Percentiles rank a stretch among this genome's conserved stretches.
Evolutionary conservation across 345 rosid species (phyloP).

Genomic region (Cardamine occulta): DNA sequence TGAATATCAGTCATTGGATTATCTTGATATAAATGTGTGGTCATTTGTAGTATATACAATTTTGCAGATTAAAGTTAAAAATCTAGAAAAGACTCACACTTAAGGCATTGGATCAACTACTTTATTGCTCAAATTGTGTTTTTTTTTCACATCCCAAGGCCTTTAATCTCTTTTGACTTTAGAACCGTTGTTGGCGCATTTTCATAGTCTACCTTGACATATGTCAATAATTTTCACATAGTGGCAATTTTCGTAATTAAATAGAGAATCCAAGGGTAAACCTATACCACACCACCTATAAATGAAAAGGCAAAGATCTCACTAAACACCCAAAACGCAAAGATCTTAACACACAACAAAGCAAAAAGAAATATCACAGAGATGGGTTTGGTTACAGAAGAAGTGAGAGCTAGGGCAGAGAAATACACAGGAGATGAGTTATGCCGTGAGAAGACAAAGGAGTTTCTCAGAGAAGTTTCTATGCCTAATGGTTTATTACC

Average conservation of each 20-base stretch:
- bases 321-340: slow-evolving; percentile 11
- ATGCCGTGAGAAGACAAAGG: slow-evolving; percentile 70
- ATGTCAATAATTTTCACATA: neutral
- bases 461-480: slow-evolving; percentile 57
- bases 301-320: neutral
- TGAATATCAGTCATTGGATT: neutral
- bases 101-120: slow-evolving; percentile 32
- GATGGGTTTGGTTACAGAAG: slow-evolving; percentile 74
- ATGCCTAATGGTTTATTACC: slow-evolving; percentile 86
- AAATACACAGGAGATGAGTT: slow-evolving; percentile 71
- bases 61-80: slow-evolving; percentile 1
- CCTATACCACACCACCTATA: slow-evolving; percentile 29
- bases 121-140: slow-evolving; percentile 23
- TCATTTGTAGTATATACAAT: neutral
- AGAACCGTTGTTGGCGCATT: neutral
- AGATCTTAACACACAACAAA: slow-evolving; percentile 20
- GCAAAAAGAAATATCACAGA: neutral
- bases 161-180: slow-evolving; percentile 25
- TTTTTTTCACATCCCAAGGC: slow-evolving; percentile 22
- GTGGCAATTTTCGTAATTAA: slow-evolving; percentile 36
- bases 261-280: slow-evolving; percentile 14
- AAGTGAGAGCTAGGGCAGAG: slow-evolving; percentile 79
- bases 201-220: slow-evolving; percentile 22
- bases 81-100: neutral
- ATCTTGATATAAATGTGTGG: neutral